Conservation (phyloP, 2,329 filamentous ascomycete genomes). For the Cladosporium austrohemisphaericum region DNA sequence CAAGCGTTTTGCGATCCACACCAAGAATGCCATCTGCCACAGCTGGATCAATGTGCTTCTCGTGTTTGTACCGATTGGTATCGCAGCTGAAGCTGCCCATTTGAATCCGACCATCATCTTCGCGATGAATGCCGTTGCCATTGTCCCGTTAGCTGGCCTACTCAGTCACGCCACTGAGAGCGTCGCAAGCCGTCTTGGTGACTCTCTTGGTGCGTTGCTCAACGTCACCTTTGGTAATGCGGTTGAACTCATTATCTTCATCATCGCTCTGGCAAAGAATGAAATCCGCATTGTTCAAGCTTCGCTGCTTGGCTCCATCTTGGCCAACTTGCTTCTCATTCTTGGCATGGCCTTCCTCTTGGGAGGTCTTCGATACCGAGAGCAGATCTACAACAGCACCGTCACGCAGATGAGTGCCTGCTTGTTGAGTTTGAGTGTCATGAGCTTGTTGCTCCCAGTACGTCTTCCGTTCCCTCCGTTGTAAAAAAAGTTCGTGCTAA, state of each 20-base stretch:
- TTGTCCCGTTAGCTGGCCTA: conserved; percentile 49
- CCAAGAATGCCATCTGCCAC: conserved; percentile 60
- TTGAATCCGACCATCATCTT: conserved; percentile 45
- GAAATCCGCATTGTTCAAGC: conserved; percentile 91
- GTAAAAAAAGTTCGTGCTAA: background rate
- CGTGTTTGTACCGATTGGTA: conserved; percentile 74
- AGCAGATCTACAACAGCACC: conserved; percentile 94
- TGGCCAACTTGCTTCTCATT: conserved; percentile 83
- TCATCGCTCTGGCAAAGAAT: conserved; percentile 73
- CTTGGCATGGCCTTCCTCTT: conserved; percentile 88
- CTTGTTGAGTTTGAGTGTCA: conserved; percentile 82
- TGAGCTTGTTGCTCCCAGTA: conserved; percentile 79
- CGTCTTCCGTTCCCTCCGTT: conserved; percentile 27
- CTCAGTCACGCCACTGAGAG: conserved; percentile 49
- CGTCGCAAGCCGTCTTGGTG: conserved; percentile 46
- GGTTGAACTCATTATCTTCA: conserved; percentile 55
- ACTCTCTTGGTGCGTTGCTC: conserved; percentile 48
- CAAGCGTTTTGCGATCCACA: conserved; percentile 52
- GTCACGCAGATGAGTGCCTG: conserved; percentile 96
- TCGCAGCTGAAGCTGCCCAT: conserved; percentile 53
- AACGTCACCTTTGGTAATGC: conserved; percentile 53
- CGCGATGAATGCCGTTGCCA: conserved; percentile 50
- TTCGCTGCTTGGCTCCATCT: conserved; percentile 81
- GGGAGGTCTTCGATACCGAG: conserved; percentile 79
- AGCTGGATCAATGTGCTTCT: conserved; percentile 76